These are phyloP conservation scores for Kurtzmaniella quercitrusa DNA, from an alignment of 1,139 yeast genomes.

Conservation along the genomic window DNA sequence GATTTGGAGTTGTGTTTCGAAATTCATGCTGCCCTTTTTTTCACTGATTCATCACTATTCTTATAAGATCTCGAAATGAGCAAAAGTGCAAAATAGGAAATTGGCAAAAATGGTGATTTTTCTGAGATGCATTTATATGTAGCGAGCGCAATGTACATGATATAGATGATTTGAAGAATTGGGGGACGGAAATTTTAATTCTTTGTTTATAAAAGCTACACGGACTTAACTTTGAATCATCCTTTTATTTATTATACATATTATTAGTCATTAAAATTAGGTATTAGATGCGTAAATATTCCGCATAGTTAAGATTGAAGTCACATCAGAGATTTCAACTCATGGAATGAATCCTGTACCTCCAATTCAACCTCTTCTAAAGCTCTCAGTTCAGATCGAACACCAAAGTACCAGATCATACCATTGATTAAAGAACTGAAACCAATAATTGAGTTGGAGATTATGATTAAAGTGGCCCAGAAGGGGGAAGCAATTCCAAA, in stretches of 20 bases:
- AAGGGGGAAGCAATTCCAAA: conserved; percentile 53
- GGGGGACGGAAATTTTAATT: too few species aligned
- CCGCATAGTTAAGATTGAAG: background rate
- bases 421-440: conserved; percentile 75
- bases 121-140: too few species aligned
- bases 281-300: background rate
- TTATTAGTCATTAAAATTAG: background rate
- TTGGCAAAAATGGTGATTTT: background rate
- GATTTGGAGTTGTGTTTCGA: background rate
- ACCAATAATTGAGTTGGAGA: conserved; percentile 49
- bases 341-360: conserved; percentile 37
- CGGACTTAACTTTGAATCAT: background rate
- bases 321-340: background rate
- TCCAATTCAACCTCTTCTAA: conserved; percentile 65
- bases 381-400: conserved; percentile 74
- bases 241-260: too few species aligned
- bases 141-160: too few species aligned
- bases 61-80: background rate
- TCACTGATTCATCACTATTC: background rate
- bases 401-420: conserved; percentile 72
- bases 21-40: background rate
- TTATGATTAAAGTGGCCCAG: conserved; percentile 55
- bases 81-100: background rate
- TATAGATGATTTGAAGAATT: background rate
- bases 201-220: too few species aligned